Percentiles rank a stretch among this genome's conserved stretches.
Conservation (phyloP, 1,284 basidiomycete species). For the Coniophora puteana region DNA sequence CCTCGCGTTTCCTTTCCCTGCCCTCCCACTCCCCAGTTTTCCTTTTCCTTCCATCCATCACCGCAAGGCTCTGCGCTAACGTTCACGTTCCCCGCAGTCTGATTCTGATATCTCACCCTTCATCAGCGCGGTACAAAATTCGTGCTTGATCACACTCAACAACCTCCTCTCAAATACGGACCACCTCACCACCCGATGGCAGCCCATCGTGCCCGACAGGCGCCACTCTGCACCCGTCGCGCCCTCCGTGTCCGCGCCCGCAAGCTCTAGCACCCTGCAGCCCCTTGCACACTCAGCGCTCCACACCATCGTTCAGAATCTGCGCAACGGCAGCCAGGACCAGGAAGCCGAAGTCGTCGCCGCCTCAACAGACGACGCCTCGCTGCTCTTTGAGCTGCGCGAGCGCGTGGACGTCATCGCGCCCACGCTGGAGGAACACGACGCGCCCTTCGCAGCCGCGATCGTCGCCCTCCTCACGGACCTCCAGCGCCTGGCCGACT, state of each 20-base stretch:
- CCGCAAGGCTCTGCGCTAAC: no score
- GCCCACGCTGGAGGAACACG: constrained; percentile 39
- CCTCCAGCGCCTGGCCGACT: constrained; percentile 55
- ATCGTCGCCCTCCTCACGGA: constrained; percentile 66
- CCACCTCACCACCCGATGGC: constrained; percentile 47
- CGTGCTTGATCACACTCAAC: constrained; percentile 69
- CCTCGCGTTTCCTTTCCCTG: background rate
- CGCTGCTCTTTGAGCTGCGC: constrained; percentile 62
- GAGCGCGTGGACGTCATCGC: constrained; percentile 47
- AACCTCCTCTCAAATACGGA: constrained; percentile 70
- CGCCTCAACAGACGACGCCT: constrained; percentile 33
- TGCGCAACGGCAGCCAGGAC: constrained; percentile 45
- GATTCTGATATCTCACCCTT: constrained; percentile 67
- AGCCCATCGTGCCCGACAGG: constrained; percentile 57
- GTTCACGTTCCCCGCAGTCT: no score
- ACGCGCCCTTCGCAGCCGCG: constrained; percentile 58
- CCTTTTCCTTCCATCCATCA: constrained; percentile 4
- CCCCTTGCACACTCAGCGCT: constrained; percentile 49
- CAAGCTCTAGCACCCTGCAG: constrained; percentile 25
- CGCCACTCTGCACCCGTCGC: constrained; percentile 59
- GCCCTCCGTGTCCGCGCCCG: constrained; percentile 29
- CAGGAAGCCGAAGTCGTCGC: constrained; percentile 36
- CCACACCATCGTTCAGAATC: constrained; percentile 58
- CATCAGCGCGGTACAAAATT: constrained; percentile 64
- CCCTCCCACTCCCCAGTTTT: background rate